Evolutionary conservation across 2,329 filamentous ascomycete species (phyloP).

Genomic region (Lizonia empirigonia): DNA sequence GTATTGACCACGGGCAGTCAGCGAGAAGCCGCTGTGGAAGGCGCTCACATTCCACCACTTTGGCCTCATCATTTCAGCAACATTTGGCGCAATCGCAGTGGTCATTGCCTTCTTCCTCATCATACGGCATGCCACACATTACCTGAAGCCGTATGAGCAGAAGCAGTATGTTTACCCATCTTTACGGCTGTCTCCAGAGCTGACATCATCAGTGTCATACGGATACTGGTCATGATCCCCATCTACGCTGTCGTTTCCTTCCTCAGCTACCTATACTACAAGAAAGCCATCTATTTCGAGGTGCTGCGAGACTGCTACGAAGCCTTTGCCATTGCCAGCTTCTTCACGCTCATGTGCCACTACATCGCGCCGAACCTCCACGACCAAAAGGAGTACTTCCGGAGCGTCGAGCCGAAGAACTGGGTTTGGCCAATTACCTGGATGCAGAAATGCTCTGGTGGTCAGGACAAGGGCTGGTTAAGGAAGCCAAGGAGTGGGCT

Average conservation of each 20-base stretch:
- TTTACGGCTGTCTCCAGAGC: neutral
- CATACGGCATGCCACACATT: conserved; percentile 63
- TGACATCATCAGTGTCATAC: conserved; percentile 68
- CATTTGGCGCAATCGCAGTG: conserved; percentile 59
- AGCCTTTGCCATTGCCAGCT: conserved; percentile 84
- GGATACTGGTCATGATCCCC: conserved; percentile 87
- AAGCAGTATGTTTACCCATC: conserved; percentile 55
- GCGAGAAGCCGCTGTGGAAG: conserved; percentile 59
- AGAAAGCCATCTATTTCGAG: conserved; percentile 78
- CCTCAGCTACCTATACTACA: conserved; percentile 75
- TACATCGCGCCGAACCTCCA: conserved; percentile 80
- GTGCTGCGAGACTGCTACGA: conserved; percentile 86
- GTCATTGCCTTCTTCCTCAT: conserved; percentile 61
- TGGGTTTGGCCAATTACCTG: conserved; percentile 79
- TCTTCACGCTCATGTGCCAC: conserved; percentile 81
- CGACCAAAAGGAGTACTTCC: conserved; percentile 81
- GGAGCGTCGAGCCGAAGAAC: conserved; percentile 67
- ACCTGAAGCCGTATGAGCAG: conserved; percentile 64
- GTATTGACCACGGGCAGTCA: conserved; percentile 31
- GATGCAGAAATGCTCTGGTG: conserved; percentile 72
- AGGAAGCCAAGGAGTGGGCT: conserved; percentile 78
- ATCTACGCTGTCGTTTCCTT: conserved; percentile 78
- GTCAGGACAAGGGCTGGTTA: conserved; percentile 68
- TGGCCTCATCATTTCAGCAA: conserved; percentile 59
- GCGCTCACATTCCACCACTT: conserved; percentile 63